Conservation (phyloP, 169 alveolate species). For the Cryptosporidium sp. region DNA sequence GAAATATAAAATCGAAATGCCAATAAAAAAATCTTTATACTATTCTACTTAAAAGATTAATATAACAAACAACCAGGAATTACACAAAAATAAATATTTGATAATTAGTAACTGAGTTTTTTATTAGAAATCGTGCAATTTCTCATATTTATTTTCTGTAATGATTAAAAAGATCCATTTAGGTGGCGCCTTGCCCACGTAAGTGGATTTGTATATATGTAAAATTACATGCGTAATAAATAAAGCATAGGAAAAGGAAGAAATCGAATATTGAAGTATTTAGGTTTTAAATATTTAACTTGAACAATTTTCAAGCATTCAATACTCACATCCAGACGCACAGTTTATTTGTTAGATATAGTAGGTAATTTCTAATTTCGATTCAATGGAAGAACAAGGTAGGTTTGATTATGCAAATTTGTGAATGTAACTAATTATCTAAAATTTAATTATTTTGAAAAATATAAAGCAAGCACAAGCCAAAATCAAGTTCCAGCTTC, state of each 20-base stretch:
- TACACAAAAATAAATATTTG: neutral
- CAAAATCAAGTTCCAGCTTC: constrained; percentile 71
- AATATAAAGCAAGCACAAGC: neutral
- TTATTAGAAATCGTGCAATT: neutral
- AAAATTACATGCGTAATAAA: constrained; percentile 9
- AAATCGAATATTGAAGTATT: constrained; percentile 8
- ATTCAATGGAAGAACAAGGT: constrained; percentile 74
- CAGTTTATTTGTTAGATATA: neutral
- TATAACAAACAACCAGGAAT: neutral
- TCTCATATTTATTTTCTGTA: neutral
- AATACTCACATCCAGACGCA: neutral
- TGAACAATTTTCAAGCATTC: neutral
- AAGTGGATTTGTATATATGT: constrained; percentile 45
- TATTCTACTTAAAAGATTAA: neutral
- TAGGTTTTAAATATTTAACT: neutral
- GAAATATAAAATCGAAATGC: too few relatives aligned
- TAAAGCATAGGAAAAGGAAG: neutral
- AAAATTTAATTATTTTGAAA: constrained; percentile 9
- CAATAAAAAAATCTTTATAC: too few relatives aligned
- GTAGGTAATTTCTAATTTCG: neutral
- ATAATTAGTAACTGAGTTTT: neutral
- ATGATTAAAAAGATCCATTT: constrained; percentile 56
- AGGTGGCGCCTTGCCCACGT: constrained; percentile 73
- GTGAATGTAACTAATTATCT: neutral
- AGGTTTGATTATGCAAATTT: neutral